A percentile compares a stretch with the other conserved stretches of the same genome.
These are phyloP conservation scores for Solidago caesia DNA, from an alignment of 129 eudicot species.

Conservation along the genomic window DNA sequence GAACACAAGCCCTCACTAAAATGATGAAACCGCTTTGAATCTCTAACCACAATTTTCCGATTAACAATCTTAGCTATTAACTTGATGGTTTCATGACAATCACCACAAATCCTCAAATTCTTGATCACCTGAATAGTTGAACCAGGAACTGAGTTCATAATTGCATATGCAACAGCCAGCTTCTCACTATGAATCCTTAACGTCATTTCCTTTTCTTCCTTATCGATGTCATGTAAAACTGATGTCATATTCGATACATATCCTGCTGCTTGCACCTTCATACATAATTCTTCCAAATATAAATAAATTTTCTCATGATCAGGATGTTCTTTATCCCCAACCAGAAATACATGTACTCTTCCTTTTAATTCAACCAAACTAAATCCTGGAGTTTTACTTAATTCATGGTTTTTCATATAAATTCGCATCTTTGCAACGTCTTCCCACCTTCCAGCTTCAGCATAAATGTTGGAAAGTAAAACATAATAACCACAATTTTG, in stretches of 20 bases:
- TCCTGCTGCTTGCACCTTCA: slow-evolving; percentile 53
- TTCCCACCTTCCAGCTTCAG: slow-evolving; percentile 68
- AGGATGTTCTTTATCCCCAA: slow-evolving; percentile 65
- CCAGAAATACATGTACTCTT: slow-evolving; percentile 55
- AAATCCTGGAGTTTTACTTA: slow-evolving; percentile 59
- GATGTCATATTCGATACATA: slow-evolving; percentile 57
- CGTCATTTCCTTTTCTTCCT: slow-evolving; percentile 64
- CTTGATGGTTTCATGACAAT: slow-evolving; percentile 57
- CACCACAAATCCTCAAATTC: slow-evolving; percentile 65
- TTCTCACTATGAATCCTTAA: slow-evolving; percentile 62
- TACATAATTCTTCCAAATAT: slow-evolving; percentile 45
- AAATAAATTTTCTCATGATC: slow-evolving; percentile 45
- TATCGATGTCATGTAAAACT: slow-evolving; percentile 55
- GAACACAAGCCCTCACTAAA: slow-evolving; percentile 55
- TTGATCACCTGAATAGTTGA: slow-evolving; percentile 51
- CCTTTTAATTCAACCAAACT: slow-evolving; percentile 58
- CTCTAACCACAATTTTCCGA: slow-evolving; percentile 59
- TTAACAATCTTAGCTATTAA: slow-evolving; percentile 49
- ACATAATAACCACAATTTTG: slow-evolving; percentile 63
- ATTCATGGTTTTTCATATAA: slow-evolving; percentile 42
- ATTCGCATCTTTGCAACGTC: slow-evolving; percentile 60
- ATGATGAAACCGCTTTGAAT: slow-evolving; percentile 66
- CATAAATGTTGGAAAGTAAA: slow-evolving; percentile 56
- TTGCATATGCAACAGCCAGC: slow-evolving; percentile 61
- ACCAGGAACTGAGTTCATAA: slow-evolving; percentile 62